phyloP scores from a whole-genome alignment of 345 rosid genomes.

The Aquilaria yunnanensis region DNA sequence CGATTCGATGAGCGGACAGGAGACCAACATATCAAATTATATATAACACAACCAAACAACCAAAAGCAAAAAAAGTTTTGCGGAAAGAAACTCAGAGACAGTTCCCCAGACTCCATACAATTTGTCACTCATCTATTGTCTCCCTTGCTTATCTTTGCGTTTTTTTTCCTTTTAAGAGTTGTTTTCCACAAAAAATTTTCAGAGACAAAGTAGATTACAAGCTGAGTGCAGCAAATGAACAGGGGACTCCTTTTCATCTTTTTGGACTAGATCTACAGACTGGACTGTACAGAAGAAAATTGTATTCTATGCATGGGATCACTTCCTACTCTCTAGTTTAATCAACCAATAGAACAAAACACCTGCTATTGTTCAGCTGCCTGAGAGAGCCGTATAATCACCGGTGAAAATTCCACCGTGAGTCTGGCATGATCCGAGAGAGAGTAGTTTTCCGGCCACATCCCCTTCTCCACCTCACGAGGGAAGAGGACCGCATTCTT shows the following conservation, averaged over 20 bases:
- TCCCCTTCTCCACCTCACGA: slow-evolving; percentile 80
- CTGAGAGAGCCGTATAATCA: slow-evolving; percentile 50
- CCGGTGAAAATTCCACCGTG: slow-evolving; percentile 75
- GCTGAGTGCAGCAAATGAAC: no score
- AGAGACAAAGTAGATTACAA: no score
- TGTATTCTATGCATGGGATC: not conserved
- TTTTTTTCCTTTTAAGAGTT: no score
- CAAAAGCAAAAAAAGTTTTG: no score
- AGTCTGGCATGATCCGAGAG: slow-evolving; percentile 92
- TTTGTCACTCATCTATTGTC: no score
- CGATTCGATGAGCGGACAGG: no score
- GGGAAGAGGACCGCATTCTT: slow-evolving; percentile 81
- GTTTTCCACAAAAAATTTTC: no score
- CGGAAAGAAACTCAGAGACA: no score
- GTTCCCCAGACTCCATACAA: no score
- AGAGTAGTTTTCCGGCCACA: slow-evolving; percentile 82
- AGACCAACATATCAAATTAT: no score
- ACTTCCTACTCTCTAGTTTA: slow-evolving; percentile 5
- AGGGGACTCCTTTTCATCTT: not conserved
- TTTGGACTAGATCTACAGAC: not conserved
- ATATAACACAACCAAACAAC: no score
- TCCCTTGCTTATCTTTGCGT: no score
- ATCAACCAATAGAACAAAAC: not conserved
- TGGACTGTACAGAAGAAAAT: slow-evolving; percentile 2
- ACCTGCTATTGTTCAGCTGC: not conserved